Percentiles rank a stretch among this genome's conserved stretches.
Conservation (phyloP, 140 eudicot species). For the Anethum foeniculum region DNA sequence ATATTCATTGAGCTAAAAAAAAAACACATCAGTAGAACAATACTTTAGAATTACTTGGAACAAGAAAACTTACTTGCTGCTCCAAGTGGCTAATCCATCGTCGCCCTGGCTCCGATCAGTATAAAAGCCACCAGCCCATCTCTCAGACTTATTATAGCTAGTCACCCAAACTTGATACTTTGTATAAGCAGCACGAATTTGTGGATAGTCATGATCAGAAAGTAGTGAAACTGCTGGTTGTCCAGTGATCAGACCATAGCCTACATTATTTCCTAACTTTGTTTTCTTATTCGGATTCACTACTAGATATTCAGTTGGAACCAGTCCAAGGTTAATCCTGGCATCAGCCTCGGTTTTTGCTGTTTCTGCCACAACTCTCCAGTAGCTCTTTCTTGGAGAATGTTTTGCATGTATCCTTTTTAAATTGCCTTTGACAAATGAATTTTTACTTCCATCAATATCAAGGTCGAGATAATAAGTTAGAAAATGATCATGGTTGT, state of each 20-base stretch:
- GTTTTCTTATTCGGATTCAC: conserved; percentile 64
- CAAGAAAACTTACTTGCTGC: conserved; percentile 37
- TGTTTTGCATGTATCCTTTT: conserved; percentile 23
- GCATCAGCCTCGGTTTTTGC: conserved; percentile 52
- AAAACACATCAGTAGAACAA: no score
- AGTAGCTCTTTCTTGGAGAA: conserved; percentile 67
- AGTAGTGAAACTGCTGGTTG: conserved; percentile 42
- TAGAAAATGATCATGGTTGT: conserved; percentile 80
- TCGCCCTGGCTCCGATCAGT: conserved; percentile 83
- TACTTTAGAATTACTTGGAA: background rate
- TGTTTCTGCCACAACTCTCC: conserved; percentile 47
- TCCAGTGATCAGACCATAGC: conserved; percentile 56
- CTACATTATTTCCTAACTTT: conserved; percentile 55
- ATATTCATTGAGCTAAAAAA: no score
- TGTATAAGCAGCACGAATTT: conserved; percentile 62
- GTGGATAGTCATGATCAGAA: conserved; percentile 60
- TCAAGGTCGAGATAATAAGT: conserved; percentile 80
- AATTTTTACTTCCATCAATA: conserved; percentile 53
- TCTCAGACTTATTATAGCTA: conserved; percentile 52
- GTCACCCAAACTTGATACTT: conserved; percentile 85
- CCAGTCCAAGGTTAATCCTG: conserved; percentile 30
- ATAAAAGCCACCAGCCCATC: conserved; percentile 94
- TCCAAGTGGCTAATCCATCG: conserved; percentile 70
- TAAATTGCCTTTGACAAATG: conserved; percentile 48
- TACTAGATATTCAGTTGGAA: conserved; percentile 39